A percentile compares a stretch with the other conserved stretches of the same genome.
phyloP scores from a whole-genome alignment of 176 grass and related monocot species.

The Triticum monococcum region DNA sequence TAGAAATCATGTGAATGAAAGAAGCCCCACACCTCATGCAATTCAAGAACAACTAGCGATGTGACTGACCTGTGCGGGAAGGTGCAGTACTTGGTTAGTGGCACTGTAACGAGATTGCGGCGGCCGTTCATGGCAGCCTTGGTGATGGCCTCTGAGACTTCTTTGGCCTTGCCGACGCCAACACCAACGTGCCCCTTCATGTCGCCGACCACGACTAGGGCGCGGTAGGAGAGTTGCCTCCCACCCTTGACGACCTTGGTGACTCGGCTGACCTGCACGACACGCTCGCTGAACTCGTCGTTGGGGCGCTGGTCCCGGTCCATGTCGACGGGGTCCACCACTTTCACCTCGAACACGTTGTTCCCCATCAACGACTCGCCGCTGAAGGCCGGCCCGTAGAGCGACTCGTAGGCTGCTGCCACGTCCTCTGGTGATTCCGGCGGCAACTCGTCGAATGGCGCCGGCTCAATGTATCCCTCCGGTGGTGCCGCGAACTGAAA shows the following conservation, averaged over 20 bases:
- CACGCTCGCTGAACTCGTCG: slow-evolving; percentile 83
- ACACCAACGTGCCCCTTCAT: slow-evolving; percentile 81
- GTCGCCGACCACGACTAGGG: slow-evolving; percentile 78
- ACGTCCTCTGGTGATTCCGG: slow-evolving; percentile 67
- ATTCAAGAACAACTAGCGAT: background rate
- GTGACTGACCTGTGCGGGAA: slow-evolving; percentile 84
- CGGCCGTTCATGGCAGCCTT: slow-evolving; percentile 76
- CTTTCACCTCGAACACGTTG: slow-evolving; percentile 66
- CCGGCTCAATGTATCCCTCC: slow-evolving; percentile 66
- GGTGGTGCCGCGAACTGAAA: slow-evolving; percentile 58
- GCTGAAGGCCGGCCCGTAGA: slow-evolving; percentile 89
- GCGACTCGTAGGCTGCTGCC: slow-evolving; percentile 55
- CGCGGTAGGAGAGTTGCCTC: slow-evolving; percentile 75
- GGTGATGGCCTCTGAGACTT: slow-evolving; percentile 72
- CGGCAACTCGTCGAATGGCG: slow-evolving; percentile 66
- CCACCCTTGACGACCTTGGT: slow-evolving; percentile 93
- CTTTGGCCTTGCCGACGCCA: slow-evolving; percentile 86
- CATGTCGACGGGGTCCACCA: slow-evolving; percentile 58
- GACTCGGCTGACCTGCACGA: slow-evolving; percentile 80
- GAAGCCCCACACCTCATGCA: background rate
- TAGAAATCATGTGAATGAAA: background rate
- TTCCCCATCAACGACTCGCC: slow-evolving; percentile 62
- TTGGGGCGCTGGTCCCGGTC: slow-evolving; percentile 57
- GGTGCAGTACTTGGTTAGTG: slow-evolving; percentile 80
- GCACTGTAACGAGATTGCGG: slow-evolving; percentile 77